Evolutionary conservation across 2,329 filamentous ascomycete species (phyloP), one percentile per base, ranked within the genome.

Genomic region (Canariomyces notabilis): DNA sequence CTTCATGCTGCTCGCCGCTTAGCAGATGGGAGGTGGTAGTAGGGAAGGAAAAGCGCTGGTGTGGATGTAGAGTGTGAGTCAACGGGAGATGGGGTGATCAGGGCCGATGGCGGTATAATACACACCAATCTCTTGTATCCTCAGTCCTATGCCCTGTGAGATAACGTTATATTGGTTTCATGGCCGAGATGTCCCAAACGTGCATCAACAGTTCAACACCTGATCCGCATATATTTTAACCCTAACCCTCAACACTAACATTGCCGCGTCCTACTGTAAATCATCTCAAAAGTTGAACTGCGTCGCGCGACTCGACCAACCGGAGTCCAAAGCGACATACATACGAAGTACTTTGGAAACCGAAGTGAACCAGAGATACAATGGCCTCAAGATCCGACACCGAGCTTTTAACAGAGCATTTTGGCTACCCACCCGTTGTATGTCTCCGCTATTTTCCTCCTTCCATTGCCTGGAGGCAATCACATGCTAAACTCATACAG

Each of bases 351-450:
- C 4, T 16, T 8, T 22, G 7, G 37, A 14, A 26, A 34, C 12
- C 12, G 31, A 29, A 36, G n/a, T n/a, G n/a, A 23, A 32, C 7
- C 14, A 37, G 14, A 16, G 8, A 8, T 15, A 44, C 20, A 6
- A 53, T 52, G 52, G 47, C 49, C 5, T 52, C 49, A 12, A 9
- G 52, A 46, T 69, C 75, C 39, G 77, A 81, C 56, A 79, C 76
- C 26, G 78, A 81, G 63, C 79, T 97, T 58, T 76, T 97, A 51
- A 96, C 93, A 2, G 93, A 97, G 75, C 93, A 98, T 64, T 87
- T 98, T 60, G 87, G 88, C 55, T 96, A 95, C 60, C 91, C 93
- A 2, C 93, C 91, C 21, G 80, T 95, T 56, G 90, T 95, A 69
- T 62, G 85, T 21, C 22, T 4, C 22, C 6, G 32, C 16, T 26